phyloP scores from a whole-genome alignment of 2,329 filamentous ascomycete species.

The Diaporthe citriasiana region DNA sequence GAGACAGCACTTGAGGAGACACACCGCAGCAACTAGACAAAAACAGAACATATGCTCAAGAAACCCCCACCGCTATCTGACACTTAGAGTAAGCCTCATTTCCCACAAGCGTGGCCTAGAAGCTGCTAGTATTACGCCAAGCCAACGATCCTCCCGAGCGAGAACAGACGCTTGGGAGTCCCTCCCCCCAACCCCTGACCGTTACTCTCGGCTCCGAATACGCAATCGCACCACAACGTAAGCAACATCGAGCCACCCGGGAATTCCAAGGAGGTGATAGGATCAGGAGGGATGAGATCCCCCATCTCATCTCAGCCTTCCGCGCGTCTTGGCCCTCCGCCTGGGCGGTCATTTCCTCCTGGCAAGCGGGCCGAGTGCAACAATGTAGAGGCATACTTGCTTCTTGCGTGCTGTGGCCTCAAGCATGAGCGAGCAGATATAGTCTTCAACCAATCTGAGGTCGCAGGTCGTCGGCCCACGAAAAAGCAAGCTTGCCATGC shows the following conservation, averaged over 20 bases:
- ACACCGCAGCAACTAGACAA: neutral
- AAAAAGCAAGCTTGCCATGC: neutral
- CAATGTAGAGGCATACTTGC: neutral
- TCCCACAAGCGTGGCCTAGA: constrained; percentile 8
- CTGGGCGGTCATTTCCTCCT: neutral
- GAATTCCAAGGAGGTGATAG: neutral
- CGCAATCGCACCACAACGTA: constrained; percentile 7
- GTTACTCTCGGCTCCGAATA: neutral
- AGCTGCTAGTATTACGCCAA: constrained; percentile 23
- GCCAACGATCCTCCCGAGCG: constrained; percentile 10
- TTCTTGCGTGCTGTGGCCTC: neutral
- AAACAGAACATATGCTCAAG: neutral
- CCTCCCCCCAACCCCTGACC: neutral
- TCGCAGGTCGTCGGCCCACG: neutral
- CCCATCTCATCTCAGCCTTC: constrained; percentile 1
- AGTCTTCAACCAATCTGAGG: neutral
- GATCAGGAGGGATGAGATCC: neutral
- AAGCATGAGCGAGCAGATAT: neutral
- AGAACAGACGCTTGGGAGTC: neutral
- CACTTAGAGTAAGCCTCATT: constrained; percentile 12
- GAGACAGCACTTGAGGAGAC: neutral
- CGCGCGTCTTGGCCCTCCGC: constrained; percentile 2
- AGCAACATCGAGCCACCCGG: constrained; percentile 21
- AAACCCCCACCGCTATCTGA: neutral
- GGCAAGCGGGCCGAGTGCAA: neutral